A percentile compares a stretch with the other conserved stretches of the same genome.
These are phyloP conservation scores for Acorus gramineus DNA, from an alignment of 106 monocot genomes.

Conservation along the genomic window DNA sequence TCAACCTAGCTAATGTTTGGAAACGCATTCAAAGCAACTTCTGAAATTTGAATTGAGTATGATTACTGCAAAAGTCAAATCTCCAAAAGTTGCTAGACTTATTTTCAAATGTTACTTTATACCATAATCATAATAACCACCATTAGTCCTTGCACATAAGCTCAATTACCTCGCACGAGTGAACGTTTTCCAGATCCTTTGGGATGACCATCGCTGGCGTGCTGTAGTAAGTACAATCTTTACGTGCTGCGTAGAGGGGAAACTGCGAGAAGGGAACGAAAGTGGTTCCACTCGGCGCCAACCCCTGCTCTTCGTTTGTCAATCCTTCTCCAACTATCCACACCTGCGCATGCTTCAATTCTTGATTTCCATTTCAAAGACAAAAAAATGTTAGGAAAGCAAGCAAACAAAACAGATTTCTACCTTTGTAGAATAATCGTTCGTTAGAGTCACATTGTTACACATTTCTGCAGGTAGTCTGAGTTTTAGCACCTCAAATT, in stretches of 20 bases:
- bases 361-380: too few species aligned
- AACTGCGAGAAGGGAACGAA: conserved; percentile 74
- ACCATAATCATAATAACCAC: too few species aligned
- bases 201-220: conserved; percentile 63
- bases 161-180: conserved; percentile 65
- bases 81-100: too few species aligned
- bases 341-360: conserved; percentile 18
- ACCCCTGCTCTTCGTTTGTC: conserved; percentile 32
- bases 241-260: conserved; percentile 24
- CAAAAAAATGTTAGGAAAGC: too few species aligned
- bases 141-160: not conserved
- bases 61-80: too few species aligned
- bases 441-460: conserved; percentile 25
- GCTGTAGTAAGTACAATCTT: conserved; percentile 41
- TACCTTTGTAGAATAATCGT: conserved; percentile 31
- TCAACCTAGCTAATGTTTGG: too few species aligned
- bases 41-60: too few species aligned
- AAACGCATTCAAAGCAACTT: too few species aligned
- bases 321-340: conserved; percentile 57
- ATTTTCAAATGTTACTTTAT: too few species aligned
- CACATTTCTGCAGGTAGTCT: conserved; percentile 21
- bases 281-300: conserved; percentile 18
- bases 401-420: not conserved
- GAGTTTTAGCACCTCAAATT: conserved; percentile 33
- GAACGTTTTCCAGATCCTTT: conserved; percentile 54